These are phyloP conservation scores for Amaranthus hypochondriacus DNA, from an alignment of 148 eudicot genomes.

Conservation along the genomic window DNA sequence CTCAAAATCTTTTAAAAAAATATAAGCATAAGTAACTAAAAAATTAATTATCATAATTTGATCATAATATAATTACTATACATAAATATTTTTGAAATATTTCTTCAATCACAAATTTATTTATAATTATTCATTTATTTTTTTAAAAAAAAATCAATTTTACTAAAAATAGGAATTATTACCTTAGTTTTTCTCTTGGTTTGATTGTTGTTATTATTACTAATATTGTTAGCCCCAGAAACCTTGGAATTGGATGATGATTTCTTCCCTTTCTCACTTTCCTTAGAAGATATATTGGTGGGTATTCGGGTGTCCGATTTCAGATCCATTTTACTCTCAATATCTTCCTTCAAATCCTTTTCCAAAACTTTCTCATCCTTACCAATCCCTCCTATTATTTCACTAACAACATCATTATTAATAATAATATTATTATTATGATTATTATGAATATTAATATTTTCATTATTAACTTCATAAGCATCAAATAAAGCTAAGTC, in stretches of 20 bases:
- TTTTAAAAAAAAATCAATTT: not conserved
- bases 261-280: slow-evolving; percentile 20
- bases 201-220: slow-evolving; percentile 16
- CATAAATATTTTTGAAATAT: no score
- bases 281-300: slow-evolving; percentile 15
- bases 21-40: no score
- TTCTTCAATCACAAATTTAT: slow-evolving; percentile 5
- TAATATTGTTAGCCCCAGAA: slow-evolving; percentile 10
- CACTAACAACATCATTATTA: not conserved
- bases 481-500: slow-evolving; percentile 13
- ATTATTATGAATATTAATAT: not conserved
- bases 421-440: not conserved
- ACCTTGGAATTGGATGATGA: slow-evolving; percentile 19
- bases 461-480: slow-evolving; percentile 7
- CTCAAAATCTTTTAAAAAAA: no score
- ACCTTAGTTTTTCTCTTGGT: slow-evolving; percentile 46
- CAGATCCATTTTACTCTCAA: slow-evolving; percentile 19
- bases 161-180: not conserved
- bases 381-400: not conserved
- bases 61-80: no score
- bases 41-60: no score
- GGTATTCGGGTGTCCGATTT: slow-evolving; percentile 2
- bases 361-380: not conserved
- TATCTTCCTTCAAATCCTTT: not conserved
- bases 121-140: not conserved